Evolutionary conservation across 2,329 filamentous ascomycete genomes (phyloP).

Genomic region (Metarhizium rileyi): DNA sequence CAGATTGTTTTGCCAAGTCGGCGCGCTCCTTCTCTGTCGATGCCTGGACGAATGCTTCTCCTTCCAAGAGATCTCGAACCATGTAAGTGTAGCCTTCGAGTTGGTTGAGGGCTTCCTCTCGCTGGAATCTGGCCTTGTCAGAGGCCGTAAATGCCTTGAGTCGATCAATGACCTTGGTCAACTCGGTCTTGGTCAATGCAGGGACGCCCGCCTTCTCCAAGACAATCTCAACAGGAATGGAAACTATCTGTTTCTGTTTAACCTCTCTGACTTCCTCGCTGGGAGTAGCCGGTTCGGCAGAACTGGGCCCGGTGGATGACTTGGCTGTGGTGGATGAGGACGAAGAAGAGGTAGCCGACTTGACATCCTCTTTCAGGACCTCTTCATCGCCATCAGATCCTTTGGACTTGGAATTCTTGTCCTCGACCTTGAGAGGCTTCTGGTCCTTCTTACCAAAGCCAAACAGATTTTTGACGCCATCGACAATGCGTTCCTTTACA

Average conservation of each 20-base stretch:
- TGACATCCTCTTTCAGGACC: constrained; percentile 31
- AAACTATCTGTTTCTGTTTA: constrained; percentile 50
- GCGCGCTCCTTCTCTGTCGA: constrained; percentile 61
- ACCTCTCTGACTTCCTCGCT: constrained; percentile 37
- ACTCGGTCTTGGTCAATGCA: constrained; percentile 36
- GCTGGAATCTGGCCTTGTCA: constrained; percentile 63
- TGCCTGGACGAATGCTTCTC: constrained; percentile 60
- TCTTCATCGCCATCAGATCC: constrained; percentile 25
- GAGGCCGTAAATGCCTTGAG: constrained; percentile 79
- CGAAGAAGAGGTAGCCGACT: constrained; percentile 13
- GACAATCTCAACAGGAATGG: constrained; percentile 40
- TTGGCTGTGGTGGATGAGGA: constrained; percentile 7
- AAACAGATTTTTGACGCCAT: constrained; percentile 92
- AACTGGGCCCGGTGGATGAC: constrained; percentile 18
- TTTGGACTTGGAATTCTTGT: constrained; percentile 33
- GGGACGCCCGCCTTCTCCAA: constrained; percentile 41
- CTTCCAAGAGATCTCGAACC: constrained; percentile 71
- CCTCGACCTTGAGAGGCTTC: constrained; percentile 60
- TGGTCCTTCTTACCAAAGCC: constrained; percentile 87
- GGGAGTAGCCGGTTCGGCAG: constrained; percentile 35
- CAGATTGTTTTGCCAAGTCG: constrained; percentile 57
- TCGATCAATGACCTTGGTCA: constrained; percentile 52
- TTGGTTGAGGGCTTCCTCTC: constrained; percentile 83
- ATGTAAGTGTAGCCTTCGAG: constrained; percentile 93
- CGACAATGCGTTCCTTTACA: constrained; percentile 73